Conservation (phyloP, 306 rosid species). For the Datisca glomerata region DNA sequence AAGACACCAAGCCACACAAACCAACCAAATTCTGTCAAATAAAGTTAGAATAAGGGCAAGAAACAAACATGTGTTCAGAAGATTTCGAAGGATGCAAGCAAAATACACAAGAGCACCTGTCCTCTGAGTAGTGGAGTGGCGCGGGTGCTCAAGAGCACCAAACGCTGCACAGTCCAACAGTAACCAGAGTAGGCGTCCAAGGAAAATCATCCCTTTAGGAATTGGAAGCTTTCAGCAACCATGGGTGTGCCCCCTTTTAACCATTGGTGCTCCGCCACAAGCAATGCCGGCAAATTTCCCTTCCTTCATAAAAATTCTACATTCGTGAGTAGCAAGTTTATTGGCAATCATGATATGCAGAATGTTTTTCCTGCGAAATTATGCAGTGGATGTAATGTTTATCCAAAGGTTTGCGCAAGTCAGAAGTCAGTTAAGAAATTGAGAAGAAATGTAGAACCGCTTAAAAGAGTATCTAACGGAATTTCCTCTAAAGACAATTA, state of each 20-base stretch:
- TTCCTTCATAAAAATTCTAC: conserved; percentile 13
- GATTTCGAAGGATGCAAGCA: too few relatives aligned
- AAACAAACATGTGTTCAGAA: too few relatives aligned
- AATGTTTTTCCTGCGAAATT: conserved; percentile 16
- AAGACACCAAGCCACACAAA: too few relatives aligned
- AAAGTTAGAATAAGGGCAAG: too few relatives aligned
- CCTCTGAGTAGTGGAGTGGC: too few relatives aligned
- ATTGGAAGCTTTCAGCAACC: background rate
- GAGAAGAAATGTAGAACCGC: conserved; percentile 20
- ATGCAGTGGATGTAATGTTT: conserved; percentile 18
- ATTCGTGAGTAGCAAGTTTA: conserved; percentile 22
- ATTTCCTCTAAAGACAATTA: conserved; percentile 25
- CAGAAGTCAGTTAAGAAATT: conserved; percentile 41
- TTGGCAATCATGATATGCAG: conserved; percentile 11
- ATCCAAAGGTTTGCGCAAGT: conserved; percentile 38
- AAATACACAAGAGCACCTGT: too few relatives aligned
- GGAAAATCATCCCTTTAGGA: too few relatives aligned
- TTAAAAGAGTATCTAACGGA: conserved; percentile 18
- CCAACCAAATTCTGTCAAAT: too few relatives aligned
- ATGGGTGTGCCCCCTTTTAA: conserved; percentile 21
- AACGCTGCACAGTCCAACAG: too few relatives aligned
- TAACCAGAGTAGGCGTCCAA: too few relatives aligned
- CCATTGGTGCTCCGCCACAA: conserved; percentile 8
- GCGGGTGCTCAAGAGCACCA: too few relatives aligned
- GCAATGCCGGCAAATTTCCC: conserved; percentile 2